Base-by-base conservation (phyloP, 257 asterid genomes). In the Apocynum venetum region DNA sequence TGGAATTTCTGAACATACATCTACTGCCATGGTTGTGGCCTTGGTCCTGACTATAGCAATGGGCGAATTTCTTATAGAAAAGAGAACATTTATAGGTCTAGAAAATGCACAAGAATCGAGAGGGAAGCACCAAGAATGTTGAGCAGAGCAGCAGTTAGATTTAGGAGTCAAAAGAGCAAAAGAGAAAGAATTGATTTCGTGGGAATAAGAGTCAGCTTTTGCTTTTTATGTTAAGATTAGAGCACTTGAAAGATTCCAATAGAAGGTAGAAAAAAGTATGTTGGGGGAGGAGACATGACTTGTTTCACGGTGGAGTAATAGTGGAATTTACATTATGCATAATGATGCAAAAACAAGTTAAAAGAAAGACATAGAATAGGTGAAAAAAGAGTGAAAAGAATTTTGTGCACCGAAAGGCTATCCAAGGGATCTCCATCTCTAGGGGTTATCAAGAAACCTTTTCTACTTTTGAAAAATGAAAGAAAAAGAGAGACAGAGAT, bases 361-460 rank as follows among this genome's bases (percentile, higher is more conserved):
- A 25, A 25, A 25, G 31, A 25, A 25, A 25, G 31, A 25, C 31
- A 25, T 25, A 25, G 31, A 14, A 70, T 17, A 66, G 41, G 4
- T 4, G 73, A 72, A 72, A 55, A 77, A 80, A 82, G 82, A 56
- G 80, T 77, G 79, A 82, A 0, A 81, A 81, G 85, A 79, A 84
- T 59, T 20, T 83, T 82, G 77, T 38, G 83, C 96, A 89, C 96
- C 92, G 93, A 91, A 89, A 91, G 93, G 77, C 86, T 86, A 83
- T 43, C 41, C 67, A 48, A 15, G 60, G 53, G 72, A 64, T 43
- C 80, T 75, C 64, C 74, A 60, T 12, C 65, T 68, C 13, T 36
- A 73, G 31, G 44, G 59, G 74, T 73, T 55, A 76, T 81, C 40
- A 73, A 48, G 57, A 73, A 67, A 67, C 53, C 61, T n/a, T 49